Evolutionary conservation across 805 yeast species (phyloP).

Genomic region (Lipomyces spencermartinsiae): DNA sequence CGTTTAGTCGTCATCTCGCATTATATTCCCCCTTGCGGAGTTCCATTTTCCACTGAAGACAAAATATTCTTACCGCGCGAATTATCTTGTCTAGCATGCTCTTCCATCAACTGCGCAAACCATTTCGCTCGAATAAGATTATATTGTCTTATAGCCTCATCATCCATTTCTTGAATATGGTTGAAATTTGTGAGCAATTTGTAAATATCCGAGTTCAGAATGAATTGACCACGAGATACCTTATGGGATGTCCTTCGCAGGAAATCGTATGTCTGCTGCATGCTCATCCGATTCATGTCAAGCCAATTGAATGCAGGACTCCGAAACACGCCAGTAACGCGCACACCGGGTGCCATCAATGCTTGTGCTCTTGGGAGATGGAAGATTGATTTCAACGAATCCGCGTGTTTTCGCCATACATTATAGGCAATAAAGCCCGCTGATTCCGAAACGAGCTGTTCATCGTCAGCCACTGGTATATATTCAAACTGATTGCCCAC

Average conservation of each 20-base stretch:
- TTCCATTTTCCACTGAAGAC: background rate
- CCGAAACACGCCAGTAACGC: slow-evolving; percentile 1
- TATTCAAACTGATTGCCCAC: background rate
- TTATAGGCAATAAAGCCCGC: background rate
- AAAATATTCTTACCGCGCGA: background rate
- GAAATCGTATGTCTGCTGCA: background rate
- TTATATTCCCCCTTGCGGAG: background rate
- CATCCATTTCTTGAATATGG: background rate
- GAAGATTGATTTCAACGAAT: background rate
- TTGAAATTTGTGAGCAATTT: background rate
- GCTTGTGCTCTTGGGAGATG: background rate
- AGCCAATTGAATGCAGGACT: background rate
- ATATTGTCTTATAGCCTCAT: background rate
- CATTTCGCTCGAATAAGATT: slow-evolving; percentile 1
- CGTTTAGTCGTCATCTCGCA: background rate
- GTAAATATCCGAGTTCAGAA: background rate
- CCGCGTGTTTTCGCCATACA: slow-evolving; percentile 3
- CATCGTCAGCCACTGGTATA: background rate
- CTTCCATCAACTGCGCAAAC: background rate
- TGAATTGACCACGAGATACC: background rate
- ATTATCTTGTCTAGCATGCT: background rate
- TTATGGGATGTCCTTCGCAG: background rate
- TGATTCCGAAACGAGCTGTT: background rate
- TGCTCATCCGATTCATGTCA: background rate
- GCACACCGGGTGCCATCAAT: slow-evolving; percentile 1